Evolutionary conservation across 345 rosid species (phyloP).

Genomic region (Salix koriyanagi): DNA sequence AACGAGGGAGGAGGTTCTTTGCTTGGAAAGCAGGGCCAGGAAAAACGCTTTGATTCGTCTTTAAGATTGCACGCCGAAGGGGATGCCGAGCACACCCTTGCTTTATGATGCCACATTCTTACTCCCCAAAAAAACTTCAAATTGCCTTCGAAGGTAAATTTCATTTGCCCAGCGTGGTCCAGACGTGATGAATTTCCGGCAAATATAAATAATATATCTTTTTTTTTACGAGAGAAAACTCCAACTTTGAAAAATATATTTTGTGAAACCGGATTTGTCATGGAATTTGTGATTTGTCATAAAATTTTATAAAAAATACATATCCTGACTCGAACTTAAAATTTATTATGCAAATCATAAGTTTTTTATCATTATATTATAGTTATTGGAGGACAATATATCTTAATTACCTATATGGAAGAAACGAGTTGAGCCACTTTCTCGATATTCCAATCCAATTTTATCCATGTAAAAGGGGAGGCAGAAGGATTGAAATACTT

Average conservation of each 20-base stretch:
- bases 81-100: background rate
- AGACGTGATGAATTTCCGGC: background rate
- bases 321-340: rapidly evolving
- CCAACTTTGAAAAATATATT: no score
- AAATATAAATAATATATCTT: no score
- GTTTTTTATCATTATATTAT: no score
- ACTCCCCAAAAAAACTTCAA: background rate
- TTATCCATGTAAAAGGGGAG: background rate
- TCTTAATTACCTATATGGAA: no score
- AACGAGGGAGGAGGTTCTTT: background rate
- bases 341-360: rapidly evolving
- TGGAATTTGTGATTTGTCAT: no score
- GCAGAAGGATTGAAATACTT: background rate
- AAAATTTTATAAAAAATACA: no score
- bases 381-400: no score
- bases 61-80: slow-evolving; percentile 1
- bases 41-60: background rate
- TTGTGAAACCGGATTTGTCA: no score
- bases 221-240: no score
- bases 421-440: no score
- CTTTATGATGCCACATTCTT: no score
- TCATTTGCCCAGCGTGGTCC: background rate
- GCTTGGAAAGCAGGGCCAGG: background rate
- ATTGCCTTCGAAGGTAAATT: background rate
- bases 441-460: no score